Evolutionary conservation across 345 rosid species (phyloP), one percentile per base, ranked within the genome.

Genomic region (Sonneratia caseolaris): DNA sequence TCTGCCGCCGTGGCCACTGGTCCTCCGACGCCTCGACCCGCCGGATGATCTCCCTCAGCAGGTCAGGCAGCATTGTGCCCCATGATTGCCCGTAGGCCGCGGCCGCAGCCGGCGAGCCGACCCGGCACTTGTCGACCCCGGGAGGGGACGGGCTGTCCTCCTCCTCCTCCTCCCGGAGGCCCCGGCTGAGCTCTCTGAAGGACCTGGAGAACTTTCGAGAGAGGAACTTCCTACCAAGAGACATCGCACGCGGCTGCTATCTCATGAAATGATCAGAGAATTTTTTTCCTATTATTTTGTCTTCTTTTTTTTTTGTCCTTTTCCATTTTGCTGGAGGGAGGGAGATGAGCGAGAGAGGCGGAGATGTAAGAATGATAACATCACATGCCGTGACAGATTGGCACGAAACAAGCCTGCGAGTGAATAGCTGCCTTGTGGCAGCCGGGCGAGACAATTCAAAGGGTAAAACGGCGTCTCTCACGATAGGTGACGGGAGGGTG

Each of bases 21-120:
- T 67, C 47, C n/a, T 37, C 43, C 11, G 43, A 27, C 16, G 37
- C 69, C 69, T 40, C 69, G 6, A 67, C 48, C 14, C 48, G 69
- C 27, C 69, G 48, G 32, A 67, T 67, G 32, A 67, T 22, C 48
- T 67, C 69, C 48, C 69, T 49, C 22, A 67, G 69, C 69, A 67
- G 49, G 24, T 67, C 69, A 49, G 32, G 49, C 32, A 40, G 69
- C 24, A 67, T 19, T 0, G 69, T 19, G 32, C 49, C 72, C n/a
- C 75, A 66, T 5, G 76, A 78, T 47, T n/a, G 35, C 49, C 51
- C 78, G 43, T 45, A 37, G 48, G 42, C 68, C 43, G 37, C 49
- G 7, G 22, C 71, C n/a, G 27, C 69, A 24, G 18, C 53, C 59
- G 59, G 24, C 68, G 45, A 66, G 51, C 16, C 59, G 59, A 5